Evolutionary conservation across 306 rosid genomes (phyloP), one percentile per base, ranked within the genome.

Genomic region (Fragaria ananassa): DNA sequence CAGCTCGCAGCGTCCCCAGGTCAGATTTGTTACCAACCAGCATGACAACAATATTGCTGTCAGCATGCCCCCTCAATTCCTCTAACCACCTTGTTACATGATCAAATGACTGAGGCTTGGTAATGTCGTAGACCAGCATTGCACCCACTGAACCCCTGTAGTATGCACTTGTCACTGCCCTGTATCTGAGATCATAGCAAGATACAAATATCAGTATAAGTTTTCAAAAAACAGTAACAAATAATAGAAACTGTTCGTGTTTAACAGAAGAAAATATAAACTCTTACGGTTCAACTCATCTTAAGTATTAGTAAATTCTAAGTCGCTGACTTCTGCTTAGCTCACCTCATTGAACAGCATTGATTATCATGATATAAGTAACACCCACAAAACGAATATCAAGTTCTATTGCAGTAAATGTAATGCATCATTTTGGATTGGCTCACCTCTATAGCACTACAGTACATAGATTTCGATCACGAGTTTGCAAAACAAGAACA

Each of bases 111-210:
- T 83, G 91, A 37, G 88, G 92, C 74, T 85, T 95, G 70, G 92
- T 84, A 67, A 95, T 87, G 89, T 95, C 99, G 56, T 95, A 95
- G 70, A 91, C 93, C 64, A 95, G 87, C 87, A 95, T 87, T 0
- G 99, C 97, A 7, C 99, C 99, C 6, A 83, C 94, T 27, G 97
- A 96, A 44, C 99, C 99, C 82, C 99, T 88, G 76, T 95, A 95
- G 79, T 95, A 95, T 10, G 99, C 99, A 60, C 93, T 89, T 49
- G 99, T 95, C 86, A 95, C 94, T 3, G 99, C 99, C 76, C 94
- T 89, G 82, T 95, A 95, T 84, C 98, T 92, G 87, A 78, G 68
- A 87, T 68, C 61, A 78, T 78, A 65, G 50, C 39, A 66, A 77
- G 70, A 70, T 53, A 47, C 44, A 49, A 34, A 50, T 31, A 56